phyloP scores from a whole-genome alignment of 1,284 basidiomycete species.

The Pisolithus thermaeus region DNA sequence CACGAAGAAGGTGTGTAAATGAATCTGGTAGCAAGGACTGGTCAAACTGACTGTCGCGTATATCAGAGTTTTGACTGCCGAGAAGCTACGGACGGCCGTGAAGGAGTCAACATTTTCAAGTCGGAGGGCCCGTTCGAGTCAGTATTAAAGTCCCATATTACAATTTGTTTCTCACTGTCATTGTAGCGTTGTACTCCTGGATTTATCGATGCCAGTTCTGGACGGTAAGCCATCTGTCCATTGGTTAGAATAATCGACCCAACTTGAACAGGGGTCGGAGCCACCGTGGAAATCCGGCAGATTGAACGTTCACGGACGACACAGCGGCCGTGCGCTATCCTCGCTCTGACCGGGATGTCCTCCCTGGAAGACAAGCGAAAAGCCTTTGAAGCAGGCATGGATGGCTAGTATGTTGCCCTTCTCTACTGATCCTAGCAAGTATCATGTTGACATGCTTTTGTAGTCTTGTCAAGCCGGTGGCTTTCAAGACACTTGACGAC shows the following conservation, averaged over 20 bases:
- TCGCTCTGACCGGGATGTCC: conserved; percentile 91
- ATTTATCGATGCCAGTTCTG: conserved; percentile 90
- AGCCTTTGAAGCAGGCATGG: conserved; percentile 90
- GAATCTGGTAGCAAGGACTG: not conserved
- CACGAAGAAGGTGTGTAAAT: conserved; percentile 49
- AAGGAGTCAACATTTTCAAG: conserved; percentile 77
- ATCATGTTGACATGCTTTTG: not conserved
- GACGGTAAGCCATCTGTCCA: conserved; percentile 49
- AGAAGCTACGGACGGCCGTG: conserved; percentile 79
- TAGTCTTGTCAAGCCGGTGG: conserved; percentile 89
- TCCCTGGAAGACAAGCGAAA: conserved; percentile 87
- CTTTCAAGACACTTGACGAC: conserved; percentile 81
- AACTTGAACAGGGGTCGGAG: conserved; percentile 57
- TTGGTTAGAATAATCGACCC: conserved; percentile 1
- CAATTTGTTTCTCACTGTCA: conserved; percentile 6
- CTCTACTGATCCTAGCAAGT: not conserved
- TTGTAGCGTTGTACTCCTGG: conserved; percentile 74
- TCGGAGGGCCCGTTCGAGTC: conserved; percentile 71
- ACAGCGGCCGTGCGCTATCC: conserved; percentile 54
- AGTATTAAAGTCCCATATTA: conserved; percentile 25
- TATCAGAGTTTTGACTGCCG: conserved; percentile 69
- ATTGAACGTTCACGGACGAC: conserved; percentile 57
- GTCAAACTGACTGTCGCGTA: conserved; percentile 6
- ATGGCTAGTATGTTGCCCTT: conserved; percentile 77
- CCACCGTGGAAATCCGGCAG: conserved; percentile 77